These are phyloP conservation scores for Dendrobium huoshanense DNA, from an alignment of 106 monocot genomes.

Conservation along the genomic window DNA sequence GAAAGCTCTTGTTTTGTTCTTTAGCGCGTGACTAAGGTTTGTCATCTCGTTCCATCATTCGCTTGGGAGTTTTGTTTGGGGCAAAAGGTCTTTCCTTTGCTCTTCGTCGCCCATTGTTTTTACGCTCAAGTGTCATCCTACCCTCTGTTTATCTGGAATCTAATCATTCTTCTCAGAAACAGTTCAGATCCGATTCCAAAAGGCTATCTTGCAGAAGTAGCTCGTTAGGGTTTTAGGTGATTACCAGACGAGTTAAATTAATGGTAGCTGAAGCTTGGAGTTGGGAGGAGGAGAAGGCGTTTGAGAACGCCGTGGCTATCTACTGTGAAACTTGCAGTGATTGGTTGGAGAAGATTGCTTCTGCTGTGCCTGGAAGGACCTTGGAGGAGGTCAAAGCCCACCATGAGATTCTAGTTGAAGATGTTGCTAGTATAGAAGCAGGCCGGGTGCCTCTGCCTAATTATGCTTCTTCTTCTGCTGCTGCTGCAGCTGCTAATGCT, in stretches of 20 bases:
- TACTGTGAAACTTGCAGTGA: conserved; percentile 22
- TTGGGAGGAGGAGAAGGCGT: conserved; percentile 77
- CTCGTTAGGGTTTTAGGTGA: too few species aligned
- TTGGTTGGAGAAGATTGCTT: conserved; percentile 67
- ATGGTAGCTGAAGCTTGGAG: conserved; percentile 39
- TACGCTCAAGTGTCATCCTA: too few species aligned
- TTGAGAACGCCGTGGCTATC: conserved; percentile 65
- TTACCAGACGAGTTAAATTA: not conserved
- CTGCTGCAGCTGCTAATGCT: not conserved
- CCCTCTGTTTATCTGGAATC: not conserved
- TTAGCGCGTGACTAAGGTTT: too few species aligned
- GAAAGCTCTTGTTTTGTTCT: too few species aligned
- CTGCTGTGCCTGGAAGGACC: conserved; percentile 41
- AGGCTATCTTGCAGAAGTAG: not conserved
- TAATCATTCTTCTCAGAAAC: not conserved
- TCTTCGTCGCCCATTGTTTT: too few species aligned
- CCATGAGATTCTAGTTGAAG: conserved; percentile 65
- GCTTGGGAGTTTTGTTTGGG: too few species aligned
- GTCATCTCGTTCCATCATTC: too few species aligned
- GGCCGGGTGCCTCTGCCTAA: conserved; percentile 61
- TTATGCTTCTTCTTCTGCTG: conserved; percentile 14
- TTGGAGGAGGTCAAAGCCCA: conserved; percentile 64
- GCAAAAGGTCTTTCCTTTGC: too few species aligned
- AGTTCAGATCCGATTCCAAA: not conserved
- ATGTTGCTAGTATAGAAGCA: conserved; percentile 60